Conservation (phyloP, 306 rosid genomes). For the Senna siamea region DNA sequence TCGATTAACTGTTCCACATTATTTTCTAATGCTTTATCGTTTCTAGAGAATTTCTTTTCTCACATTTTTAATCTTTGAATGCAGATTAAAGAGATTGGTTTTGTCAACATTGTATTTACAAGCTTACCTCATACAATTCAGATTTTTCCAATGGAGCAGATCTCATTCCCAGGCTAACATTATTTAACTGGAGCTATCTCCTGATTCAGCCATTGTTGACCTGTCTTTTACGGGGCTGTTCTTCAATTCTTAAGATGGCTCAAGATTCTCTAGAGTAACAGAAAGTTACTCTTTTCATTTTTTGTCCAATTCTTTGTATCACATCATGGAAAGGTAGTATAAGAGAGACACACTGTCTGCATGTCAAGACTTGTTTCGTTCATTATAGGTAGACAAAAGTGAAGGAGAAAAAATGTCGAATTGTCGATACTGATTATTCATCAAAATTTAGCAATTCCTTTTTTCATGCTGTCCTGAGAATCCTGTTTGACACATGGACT, state of each 20-base stretch:
- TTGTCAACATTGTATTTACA: slow-evolving; percentile 22
- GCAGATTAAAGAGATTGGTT: slow-evolving; percentile 46
- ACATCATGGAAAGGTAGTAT: slow-evolving; percentile 31
- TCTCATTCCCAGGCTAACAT: slow-evolving; percentile 23
- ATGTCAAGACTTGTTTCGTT: slow-evolving; percentile 30
- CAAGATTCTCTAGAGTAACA: slow-evolving; percentile 38
- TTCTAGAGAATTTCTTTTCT: slow-evolving; percentile 4
- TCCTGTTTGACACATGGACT: neutral
- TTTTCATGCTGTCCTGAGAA: slow-evolving; percentile 6
- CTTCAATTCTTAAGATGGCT: slow-evolving; percentile 34
- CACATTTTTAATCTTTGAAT: slow-evolving; percentile 35
- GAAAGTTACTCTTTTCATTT: slow-evolving; percentile 21
- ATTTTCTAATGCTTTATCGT: slow-evolving; percentile 20
- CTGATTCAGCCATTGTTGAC: slow-evolving; percentile 33
- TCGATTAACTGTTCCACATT: neutral
- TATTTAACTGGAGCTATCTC: slow-evolving; percentile 28
- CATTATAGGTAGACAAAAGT: slow-evolving; percentile 34
- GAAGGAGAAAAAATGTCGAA: slow-evolving; percentile 5
- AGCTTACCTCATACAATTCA: slow-evolving; percentile 26
- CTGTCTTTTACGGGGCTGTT: slow-evolving; percentile 25
- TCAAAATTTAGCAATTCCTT: slow-evolving; percentile 1
- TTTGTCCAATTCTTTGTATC: slow-evolving; percentile 44
- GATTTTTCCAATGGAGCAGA: slow-evolving; percentile 11
- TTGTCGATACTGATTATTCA: no score
- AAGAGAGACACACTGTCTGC: slow-evolving; percentile 19